Conservation (phyloP, 2,329 filamentous ascomycete species). For the Fusarium mundagurra region DNA sequence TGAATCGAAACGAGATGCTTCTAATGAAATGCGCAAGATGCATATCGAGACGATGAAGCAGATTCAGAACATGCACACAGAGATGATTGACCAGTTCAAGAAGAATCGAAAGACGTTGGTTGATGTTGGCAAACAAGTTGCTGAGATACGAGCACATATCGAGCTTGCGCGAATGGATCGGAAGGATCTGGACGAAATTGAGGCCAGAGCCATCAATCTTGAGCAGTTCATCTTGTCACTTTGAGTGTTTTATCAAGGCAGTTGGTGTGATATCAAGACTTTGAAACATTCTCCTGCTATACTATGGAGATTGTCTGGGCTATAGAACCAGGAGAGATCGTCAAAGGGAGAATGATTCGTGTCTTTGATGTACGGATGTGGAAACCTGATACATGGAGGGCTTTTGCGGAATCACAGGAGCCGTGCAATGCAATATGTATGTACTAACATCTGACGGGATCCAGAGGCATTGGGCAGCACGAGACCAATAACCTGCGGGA, state of each 20-base stretch:
- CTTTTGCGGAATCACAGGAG: neutral
- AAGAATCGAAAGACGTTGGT: neutral
- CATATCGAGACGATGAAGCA: neutral
- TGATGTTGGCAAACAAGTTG: neutral
- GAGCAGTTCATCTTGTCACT: constrained; percentile 1
- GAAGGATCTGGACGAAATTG: neutral
- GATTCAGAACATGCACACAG: neutral
- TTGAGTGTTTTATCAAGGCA: neutral
- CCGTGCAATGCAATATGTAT: neutral
- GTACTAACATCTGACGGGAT: neutral
- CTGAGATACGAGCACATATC: neutral
- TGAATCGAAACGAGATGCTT: neutral
- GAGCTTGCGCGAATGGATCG: neutral
- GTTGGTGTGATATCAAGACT: neutral
- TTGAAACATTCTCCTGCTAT: neutral
- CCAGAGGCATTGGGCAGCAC: neutral
- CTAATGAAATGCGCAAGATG: neutral
- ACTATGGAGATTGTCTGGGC: no score
- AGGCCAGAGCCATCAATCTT: neutral
- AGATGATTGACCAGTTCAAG: neutral
- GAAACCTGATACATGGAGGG: no score
- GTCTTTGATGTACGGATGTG: neutral
- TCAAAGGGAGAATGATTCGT: neutral
- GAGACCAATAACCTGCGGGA: neutral
- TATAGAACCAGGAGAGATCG: no score